These are phyloP conservation scores for Hypericum androsaemum DNA, from an alignment of 345 rosid species.

Conservation along the genomic window DNA sequence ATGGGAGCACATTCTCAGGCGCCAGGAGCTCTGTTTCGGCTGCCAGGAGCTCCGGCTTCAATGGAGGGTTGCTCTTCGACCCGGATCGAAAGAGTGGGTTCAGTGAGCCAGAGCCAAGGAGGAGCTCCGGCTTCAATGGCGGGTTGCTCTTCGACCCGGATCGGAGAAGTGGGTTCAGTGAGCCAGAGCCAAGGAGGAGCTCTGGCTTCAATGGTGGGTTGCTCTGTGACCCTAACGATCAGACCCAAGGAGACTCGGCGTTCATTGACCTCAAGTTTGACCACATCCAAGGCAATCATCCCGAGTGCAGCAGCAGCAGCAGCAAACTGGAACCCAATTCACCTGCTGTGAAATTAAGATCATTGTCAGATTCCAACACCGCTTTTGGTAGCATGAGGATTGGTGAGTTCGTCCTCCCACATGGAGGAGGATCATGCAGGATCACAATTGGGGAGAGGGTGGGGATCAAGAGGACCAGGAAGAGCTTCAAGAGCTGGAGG, in stretches of 20 bases:
- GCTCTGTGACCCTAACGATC: slow-evolving; percentile 8
- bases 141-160: slow-evolving; percentile 57
- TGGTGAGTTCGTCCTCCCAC: slow-evolving; percentile 12
- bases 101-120: slow-evolving; percentile 54
- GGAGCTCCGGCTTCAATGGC: slow-evolving; percentile 73
- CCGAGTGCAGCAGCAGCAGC: no score
- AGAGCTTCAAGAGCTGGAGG: slow-evolving; percentile 84
- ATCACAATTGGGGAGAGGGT: slow-evolving; percentile 46
- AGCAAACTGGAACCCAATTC: slow-evolving; percentile 11
- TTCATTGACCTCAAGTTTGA: slow-evolving; percentile 88
- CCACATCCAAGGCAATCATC: slow-evolving; percentile 16
- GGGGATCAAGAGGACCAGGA: slow-evolving; percentile 65
- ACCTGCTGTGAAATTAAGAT: slow-evolving; percentile 19
- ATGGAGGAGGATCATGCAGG: slow-evolving; percentile 47
- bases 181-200: slow-evolving; percentile 45
- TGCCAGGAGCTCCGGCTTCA: slow-evolving; percentile 77
- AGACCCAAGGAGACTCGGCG: slow-evolving; percentile 75
- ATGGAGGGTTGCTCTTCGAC: slow-evolving; percentile 51
- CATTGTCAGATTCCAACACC: slow-evolving; percentile 27
- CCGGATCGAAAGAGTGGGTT: slow-evolving; percentile 78
- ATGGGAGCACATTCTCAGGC: slow-evolving; percentile 38
- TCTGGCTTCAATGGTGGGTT: slow-evolving; percentile 26
- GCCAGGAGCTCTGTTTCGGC: slow-evolving; percentile 53
- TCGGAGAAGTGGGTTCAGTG: slow-evolving; percentile 40
- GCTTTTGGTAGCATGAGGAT: slow-evolving; percentile 53